phyloP scores from a whole-genome alignment of 2,329 filamentous ascomycete genomes.

The Capronia coronata region DNA sequence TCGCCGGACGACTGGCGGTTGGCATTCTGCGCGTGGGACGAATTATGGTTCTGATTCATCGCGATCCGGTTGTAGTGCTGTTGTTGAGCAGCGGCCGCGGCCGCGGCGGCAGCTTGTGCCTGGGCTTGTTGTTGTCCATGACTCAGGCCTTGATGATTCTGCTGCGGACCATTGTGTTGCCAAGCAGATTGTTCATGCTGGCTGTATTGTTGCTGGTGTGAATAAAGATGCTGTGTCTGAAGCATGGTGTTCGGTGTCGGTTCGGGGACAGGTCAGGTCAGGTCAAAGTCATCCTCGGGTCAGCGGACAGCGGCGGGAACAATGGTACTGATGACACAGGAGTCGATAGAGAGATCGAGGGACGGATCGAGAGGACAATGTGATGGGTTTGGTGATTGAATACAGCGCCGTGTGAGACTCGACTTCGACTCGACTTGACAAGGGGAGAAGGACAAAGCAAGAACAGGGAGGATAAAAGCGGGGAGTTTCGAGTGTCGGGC shows the following conservation, averaged over 20 bases:
- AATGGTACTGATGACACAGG: not conserved
- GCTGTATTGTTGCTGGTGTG: slow-evolving; percentile 51
- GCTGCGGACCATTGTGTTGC: slow-evolving; percentile 39
- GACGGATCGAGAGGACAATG: slow-evolving; percentile 5
- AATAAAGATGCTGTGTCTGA: slow-evolving; percentile 56
- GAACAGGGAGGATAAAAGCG: slow-evolving; percentile 10
- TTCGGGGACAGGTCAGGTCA: slow-evolving; percentile 12
- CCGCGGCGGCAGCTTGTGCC: slow-evolving; percentile 40
- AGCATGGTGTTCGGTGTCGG: slow-evolving; percentile 29
- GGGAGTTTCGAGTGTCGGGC: slow-evolving; percentile 2
- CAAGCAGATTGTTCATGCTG: slow-evolving; percentile 44
- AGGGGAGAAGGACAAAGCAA: slow-evolving; percentile 4
- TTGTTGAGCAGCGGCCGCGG: slow-evolving; percentile 40
- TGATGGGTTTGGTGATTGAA: slow-evolving; percentile 2
- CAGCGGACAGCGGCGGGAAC: slow-evolving; percentile 2
- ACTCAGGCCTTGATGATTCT: slow-evolving; percentile 33
- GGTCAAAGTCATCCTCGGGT: slow-evolving; percentile 21
- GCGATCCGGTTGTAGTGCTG: slow-evolving; percentile 67
- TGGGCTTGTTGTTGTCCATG: slow-evolving; percentile 34
- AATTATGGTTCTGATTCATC: slow-evolving; percentile 52
- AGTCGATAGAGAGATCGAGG: no score
- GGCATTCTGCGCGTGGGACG: slow-evolving; percentile 16
- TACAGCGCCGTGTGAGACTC: slow-evolving; percentile 2
- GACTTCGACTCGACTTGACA: slow-evolving; percentile 7
- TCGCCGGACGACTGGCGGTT: slow-evolving; percentile 24